These are phyloP conservation scores for Dimargaris cristalligena DNA, from an alignment of 192 early-diverging fungal genomes.

Conservation along the genomic window DNA sequence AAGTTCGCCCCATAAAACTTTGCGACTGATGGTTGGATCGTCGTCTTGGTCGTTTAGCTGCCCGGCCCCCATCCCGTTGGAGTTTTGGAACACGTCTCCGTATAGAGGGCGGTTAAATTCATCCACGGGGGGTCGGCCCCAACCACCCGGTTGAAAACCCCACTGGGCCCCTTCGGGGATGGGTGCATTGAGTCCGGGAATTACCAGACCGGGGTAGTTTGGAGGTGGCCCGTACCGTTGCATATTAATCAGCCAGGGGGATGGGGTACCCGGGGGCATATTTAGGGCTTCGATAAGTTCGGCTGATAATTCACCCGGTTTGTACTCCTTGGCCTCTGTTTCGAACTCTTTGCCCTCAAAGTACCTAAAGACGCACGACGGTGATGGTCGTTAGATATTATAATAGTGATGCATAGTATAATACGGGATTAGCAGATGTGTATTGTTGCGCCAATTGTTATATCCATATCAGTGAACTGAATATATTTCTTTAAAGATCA, in stretches of 20 bases:
- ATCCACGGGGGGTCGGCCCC: slow-evolving; percentile 74
- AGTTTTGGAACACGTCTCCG: slow-evolving; percentile 77
- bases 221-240: slow-evolving; percentile 94
- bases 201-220: slow-evolving; percentile 73
- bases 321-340: slow-evolving; percentile 66
- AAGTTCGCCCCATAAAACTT: slow-evolving; percentile 96
- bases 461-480: too few relatives aligned
- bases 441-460: too few relatives aligned
- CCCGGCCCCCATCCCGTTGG: slow-evolving; percentile 28
- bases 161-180: slow-evolving; percentile 95
- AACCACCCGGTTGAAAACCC: slow-evolving; percentile 96
- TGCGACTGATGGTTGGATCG: too few relatives aligned
- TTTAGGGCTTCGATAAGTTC: slow-evolving; percentile 74
- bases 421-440: too few relatives aligned
- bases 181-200: slow-evolving; percentile 90
- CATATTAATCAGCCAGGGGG: slow-evolving; percentile 98
- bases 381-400: too few relatives aligned
- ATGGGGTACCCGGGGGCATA: slow-evolving; percentile 82
- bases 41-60: slow-evolving; percentile 50
- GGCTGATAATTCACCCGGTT: slow-evolving; percentile 74
- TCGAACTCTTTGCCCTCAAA: slow-evolving; percentile 97
- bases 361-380: too few relatives aligned
- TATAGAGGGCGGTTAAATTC: slow-evolving; percentile 82
- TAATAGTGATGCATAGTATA: too few relatives aligned
- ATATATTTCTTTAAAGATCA: too few relatives aligned